These are phyloP conservation scores for Lithohypha guttulata DNA, from an alignment of 2,329 filamentous ascomycete species.

Conservation along the genomic window DNA sequence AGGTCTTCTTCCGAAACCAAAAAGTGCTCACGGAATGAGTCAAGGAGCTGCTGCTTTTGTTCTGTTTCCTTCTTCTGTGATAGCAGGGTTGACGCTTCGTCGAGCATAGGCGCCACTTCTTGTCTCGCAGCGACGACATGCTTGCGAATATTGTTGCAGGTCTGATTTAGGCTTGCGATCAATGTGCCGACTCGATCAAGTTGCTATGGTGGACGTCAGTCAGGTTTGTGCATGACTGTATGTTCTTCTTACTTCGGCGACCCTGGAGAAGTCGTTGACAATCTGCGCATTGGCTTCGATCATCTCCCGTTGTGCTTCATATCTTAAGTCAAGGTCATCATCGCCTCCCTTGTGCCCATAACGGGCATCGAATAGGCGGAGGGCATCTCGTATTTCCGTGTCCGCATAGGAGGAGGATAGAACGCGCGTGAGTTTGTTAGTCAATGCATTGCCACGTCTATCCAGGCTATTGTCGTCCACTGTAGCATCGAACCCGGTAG, in stretches of 20 bases:
- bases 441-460: slow-evolving; percentile 50
- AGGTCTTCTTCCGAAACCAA: slow-evolving; percentile 70
- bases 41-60: slow-evolving; percentile 69
- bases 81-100: slow-evolving; percentile 65
- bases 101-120: slow-evolving; percentile 62
- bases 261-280: slow-evolving; percentile 74
- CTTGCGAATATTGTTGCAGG: slow-evolving; percentile 67
- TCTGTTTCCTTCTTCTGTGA: slow-evolving; percentile 63
- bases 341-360: slow-evolving; percentile 63
- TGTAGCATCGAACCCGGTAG: no score
- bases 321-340: slow-evolving; percentile 63
- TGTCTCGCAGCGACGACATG: slow-evolving; percentile 65
- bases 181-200: slow-evolving; percentile 70
- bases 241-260: slow-evolving; percentile 61
- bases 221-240: not conserved
- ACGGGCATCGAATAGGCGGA: slow-evolving; percentile 65
- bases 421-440: slow-evolving; percentile 71
- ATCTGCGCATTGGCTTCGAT: slow-evolving; percentile 59
- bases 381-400: slow-evolving; percentile 75
- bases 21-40: slow-evolving; percentile 72
- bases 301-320: slow-evolving; percentile 78
- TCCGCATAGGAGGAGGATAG: slow-evolving; percentile 89
- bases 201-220: slow-evolving; percentile 48
- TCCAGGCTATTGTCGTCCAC: slow-evolving; percentile 11
- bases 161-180: slow-evolving; percentile 66